phyloP scores from a whole-genome alignment of 352 stramenopile genomes.

The Blastocystis hominis region DNA sequence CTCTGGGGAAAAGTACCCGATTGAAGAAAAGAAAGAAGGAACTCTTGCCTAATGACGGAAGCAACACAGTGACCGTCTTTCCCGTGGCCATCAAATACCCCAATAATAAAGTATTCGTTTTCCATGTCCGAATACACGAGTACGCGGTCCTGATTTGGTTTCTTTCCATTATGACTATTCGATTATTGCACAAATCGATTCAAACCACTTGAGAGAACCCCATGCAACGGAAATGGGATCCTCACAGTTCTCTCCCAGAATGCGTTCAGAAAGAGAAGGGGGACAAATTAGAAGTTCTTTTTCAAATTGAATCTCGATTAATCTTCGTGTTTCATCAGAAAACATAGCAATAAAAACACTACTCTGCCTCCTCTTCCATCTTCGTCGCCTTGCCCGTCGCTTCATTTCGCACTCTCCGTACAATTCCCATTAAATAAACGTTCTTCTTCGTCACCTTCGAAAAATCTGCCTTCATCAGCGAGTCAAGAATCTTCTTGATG shows the following conservation, averaged over 20 bases:
- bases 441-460: constrained; percentile 45
- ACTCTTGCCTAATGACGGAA: background rate
- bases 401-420: constrained; percentile 12
- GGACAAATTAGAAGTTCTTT: constrained; percentile 3
- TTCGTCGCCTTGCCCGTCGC: background rate
- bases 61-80: constrained; percentile 10
- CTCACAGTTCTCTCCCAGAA: background rate
- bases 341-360: background rate
- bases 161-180: constrained; percentile 21
- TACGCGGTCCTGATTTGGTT: constrained; percentile 26
- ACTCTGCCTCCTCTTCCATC: background rate
- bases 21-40: background rate
- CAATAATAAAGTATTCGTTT: background rate
- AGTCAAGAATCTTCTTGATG: constrained; percentile 52
- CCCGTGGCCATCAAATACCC: constrained; percentile 10
- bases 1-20: background rate
- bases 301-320: background rate
- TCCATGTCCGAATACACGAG: background rate
- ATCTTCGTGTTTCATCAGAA: background rate
- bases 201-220: background rate
- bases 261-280: background rate
- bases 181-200: background rate
- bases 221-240: background rate
- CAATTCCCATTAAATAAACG: constrained; percentile 52
- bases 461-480: background rate